Evolutionary conservation across 1,139 yeast genomes (phyloP), one percentile per base, ranked within the genome.

Genomic region (Candida pseudocylindracea): DNA sequence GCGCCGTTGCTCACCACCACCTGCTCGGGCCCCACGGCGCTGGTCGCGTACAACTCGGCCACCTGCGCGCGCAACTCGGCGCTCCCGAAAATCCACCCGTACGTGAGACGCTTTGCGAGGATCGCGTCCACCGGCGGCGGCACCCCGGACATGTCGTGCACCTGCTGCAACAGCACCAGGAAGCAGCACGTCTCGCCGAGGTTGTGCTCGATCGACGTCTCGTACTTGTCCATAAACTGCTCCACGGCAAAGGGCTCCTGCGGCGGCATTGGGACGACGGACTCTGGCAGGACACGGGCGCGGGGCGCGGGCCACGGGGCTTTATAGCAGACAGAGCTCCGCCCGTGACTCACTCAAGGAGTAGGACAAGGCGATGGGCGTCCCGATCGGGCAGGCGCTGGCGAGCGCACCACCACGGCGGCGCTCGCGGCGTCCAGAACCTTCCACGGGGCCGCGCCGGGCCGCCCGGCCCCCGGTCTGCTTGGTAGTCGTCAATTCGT

Each of bases 101-200:
- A 67, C 3, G 60, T 54, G 32, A 66, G 45, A 38, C 58, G 50
- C 28, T 44, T 37, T 27, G 11, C 15, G 24, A 35, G 32, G 12
- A 41, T 31, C 26, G 38, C 20, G 12, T 36, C 32, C 10, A 32
- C 30, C 5, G 42, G 27, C 24, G 8, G 15, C 25, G 15, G 30
- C 25, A 26, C 24, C 31, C 9, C 53, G 4, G 51, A 42, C 27
- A 61, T 36, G 5, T 45, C 34, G 30, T 52, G 50, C 26, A 67
- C 42, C 30, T 64, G 61, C 4, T 49, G 40, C 24, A 66, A 40
- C 6, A 61, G 49, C 30, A 67, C 36, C 2, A 72, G 60, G 33
- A 55, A 54, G 38, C 63, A 60, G 43, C 74, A 67, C 1, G 72
- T 63, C 42, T 67, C 74, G 10, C 69, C 72, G 44, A 67, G 45